These are phyloP conservation scores for Claviceps sp. DNA, from an alignment of 2,329 filamentous ascomycete genomes.

Conservation along the genomic window DNA sequence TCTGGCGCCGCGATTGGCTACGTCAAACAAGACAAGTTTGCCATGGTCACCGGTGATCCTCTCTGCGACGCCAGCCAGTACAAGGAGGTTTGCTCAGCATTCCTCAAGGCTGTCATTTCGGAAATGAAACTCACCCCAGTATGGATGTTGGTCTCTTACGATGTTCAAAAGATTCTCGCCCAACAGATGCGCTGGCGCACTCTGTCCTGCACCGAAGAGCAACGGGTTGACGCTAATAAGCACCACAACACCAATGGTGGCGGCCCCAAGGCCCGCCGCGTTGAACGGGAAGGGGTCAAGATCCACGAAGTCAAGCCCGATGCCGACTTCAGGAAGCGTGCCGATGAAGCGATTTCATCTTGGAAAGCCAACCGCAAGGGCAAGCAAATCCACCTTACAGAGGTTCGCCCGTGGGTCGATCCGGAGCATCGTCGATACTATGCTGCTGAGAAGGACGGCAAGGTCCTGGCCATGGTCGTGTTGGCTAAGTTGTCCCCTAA, in stretches of 20 bases:
- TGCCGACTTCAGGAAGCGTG: constrained; percentile 53
- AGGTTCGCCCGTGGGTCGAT: constrained; percentile 82
- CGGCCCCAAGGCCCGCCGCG: constrained; percentile 63
- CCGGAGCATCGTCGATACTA: constrained; percentile 74
- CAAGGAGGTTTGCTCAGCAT: constrained; percentile 56
- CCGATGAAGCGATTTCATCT: constrained; percentile 59
- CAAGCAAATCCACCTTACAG: constrained; percentile 75
- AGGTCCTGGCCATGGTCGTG: constrained; percentile 65
- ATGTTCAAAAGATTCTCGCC: constrained; percentile 67
- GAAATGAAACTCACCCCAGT: constrained; percentile 61
- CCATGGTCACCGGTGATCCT: constrained; percentile 76
- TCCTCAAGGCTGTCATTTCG: constrained; percentile 61
- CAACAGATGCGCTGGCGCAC: constrained; percentile 76
- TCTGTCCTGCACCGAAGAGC: constrained; percentile 76
- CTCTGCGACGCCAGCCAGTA: constrained; percentile 73
- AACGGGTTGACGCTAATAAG: constrained; percentile 69
- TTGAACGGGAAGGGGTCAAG: constrained; percentile 73
- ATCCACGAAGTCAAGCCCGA: constrained; percentile 60
- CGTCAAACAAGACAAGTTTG: constrained; percentile 61
- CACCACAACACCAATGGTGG: constrained; percentile 44
- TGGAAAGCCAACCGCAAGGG: constrained; percentile 75
- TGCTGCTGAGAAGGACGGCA: constrained; percentile 62
- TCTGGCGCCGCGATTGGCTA: constrained; percentile 80
- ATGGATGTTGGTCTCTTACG: constrained; percentile 77
- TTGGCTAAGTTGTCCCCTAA: constrained; percentile 67